Conservation (phyloP, 495 filamentous ascomycete genomes). For the Hypoxylon rickii region DNA sequence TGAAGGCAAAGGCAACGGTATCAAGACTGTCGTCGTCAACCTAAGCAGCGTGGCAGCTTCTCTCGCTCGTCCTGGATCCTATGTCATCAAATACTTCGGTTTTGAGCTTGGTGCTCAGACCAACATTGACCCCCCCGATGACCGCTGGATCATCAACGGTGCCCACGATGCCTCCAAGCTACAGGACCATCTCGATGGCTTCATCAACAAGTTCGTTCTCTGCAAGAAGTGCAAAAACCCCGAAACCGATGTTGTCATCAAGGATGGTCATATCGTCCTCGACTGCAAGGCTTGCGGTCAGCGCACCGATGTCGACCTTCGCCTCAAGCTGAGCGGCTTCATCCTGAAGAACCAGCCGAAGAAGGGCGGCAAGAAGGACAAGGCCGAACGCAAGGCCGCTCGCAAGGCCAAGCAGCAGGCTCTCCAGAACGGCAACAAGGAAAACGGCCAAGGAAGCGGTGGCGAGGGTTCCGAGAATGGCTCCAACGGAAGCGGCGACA, state of each 20-base stretch:
- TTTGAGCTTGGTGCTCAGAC: slow-evolving; percentile 98
- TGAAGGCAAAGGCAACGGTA: slow-evolving; percentile 98
- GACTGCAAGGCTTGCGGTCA: slow-evolving; percentile 99
- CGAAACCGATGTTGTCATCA: slow-evolving; percentile 93
- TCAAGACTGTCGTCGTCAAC: slow-evolving; percentile 97
- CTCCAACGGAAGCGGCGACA: slow-evolving; percentile 70
- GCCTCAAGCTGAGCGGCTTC: slow-evolving; percentile 95
- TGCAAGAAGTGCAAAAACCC: slow-evolving; percentile 99
- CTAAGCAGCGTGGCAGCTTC: slow-evolving; percentile 92
- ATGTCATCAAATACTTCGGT: slow-evolving; percentile 99
- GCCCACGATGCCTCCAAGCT: slow-evolving; percentile 94
- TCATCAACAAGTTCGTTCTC: slow-evolving; percentile 96
- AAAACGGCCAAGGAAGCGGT: slow-evolving; percentile 63
- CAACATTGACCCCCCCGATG: slow-evolving; percentile 94
- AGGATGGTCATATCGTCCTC: slow-evolving; percentile 84
- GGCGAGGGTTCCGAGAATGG: slow-evolving; percentile 76
- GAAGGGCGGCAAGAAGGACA: slow-evolving; percentile 89
- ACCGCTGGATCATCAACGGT: slow-evolving; percentile 99
- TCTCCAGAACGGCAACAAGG: slow-evolving; percentile 59
- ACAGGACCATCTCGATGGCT: slow-evolving; percentile 96
- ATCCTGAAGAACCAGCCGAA: slow-evolving; percentile 91
- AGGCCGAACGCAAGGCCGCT: slow-evolving; percentile 86
- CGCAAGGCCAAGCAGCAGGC: slow-evolving; percentile 83
- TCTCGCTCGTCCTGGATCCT: slow-evolving; percentile 86
- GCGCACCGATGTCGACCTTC: slow-evolving; percentile 84